Conservation (phyloP, 495 filamentous ascomycete genomes). For the Podospora conica region DNA sequence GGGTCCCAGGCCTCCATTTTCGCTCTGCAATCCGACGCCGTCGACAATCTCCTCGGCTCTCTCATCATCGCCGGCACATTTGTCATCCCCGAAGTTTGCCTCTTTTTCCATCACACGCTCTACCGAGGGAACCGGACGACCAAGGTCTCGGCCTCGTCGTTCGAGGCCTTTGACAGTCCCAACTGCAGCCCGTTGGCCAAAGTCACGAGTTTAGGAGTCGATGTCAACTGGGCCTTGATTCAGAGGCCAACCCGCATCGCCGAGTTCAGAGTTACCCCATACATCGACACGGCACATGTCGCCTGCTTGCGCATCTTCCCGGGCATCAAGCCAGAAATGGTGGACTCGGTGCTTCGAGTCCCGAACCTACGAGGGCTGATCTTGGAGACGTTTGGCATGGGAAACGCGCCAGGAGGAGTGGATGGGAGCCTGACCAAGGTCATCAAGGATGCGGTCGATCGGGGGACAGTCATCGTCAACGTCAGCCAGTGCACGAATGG, state of each 20-base stretch:
- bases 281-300: slow-evolving; percentile 80
- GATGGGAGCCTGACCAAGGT: slow-evolving; percentile 81
- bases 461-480: slow-evolving; percentile 86
- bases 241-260: slow-evolving; percentile 66
- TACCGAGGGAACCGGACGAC: slow-evolving; percentile 86
- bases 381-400: slow-evolving; percentile 91
- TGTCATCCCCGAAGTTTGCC: slow-evolving; percentile 90
- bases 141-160: slow-evolving; percentile 82
- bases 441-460: slow-evolving; percentile 65
- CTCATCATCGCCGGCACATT: slow-evolving; percentile 94
- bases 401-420: slow-evolving; percentile 80
- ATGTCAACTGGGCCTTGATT: slow-evolving; percentile 79
- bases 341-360: slow-evolving; percentile 78
- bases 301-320: slow-evolving; percentile 93
- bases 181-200: slow-evolving; percentile 76
- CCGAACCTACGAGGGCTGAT: slow-evolving; percentile 76
- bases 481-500: slow-evolving; percentile 89
- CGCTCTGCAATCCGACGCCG: slow-evolving; percentile 86
- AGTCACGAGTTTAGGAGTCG: slow-evolving; percentile 71
- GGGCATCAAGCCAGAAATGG: slow-evolving; percentile 90
- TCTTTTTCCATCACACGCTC: slow-evolving; percentile 93
- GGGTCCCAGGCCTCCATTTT: slow-evolving; percentile 92
- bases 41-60: slow-evolving; percentile 90
- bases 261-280: slow-evolving; percentile 69
- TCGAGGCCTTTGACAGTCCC: slow-evolving; percentile 80